A percentile compares a stretch with the other conserved stretches of the same genome.
phyloP scores from a whole-genome alignment of 768 basidiomycete species.

The Termitomyces sp. region DNA sequence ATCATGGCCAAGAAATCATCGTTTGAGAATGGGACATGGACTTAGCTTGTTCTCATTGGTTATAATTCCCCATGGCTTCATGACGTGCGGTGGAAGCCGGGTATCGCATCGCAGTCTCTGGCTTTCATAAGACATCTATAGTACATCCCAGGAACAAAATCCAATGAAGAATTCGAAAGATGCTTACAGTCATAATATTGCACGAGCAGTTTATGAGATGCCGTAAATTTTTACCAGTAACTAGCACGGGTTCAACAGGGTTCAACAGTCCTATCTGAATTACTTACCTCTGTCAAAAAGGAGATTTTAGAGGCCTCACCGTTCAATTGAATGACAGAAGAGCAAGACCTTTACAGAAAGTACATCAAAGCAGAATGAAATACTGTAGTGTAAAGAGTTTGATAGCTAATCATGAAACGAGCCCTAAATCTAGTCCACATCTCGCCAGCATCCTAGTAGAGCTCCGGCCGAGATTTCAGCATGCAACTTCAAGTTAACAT shows the following conservation, averaged over 20 bases:
- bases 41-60: neutral
- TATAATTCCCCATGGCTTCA: neutral
- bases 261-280: conserved; percentile 34
- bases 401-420: conserved; percentile 9
- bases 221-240: neutral
- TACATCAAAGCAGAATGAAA: conserved; percentile 17
- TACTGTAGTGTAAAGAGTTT: conserved; percentile 6
- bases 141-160: neutral
- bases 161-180: conserved; percentile 27
- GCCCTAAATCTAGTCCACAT: conserved; percentile 1
- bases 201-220: conserved; percentile 40
- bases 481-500: conserved; percentile 21
- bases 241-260: conserved; percentile 39
- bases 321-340: conserved; percentile 27
- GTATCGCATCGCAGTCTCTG: neutral
- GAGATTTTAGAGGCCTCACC: conserved; percentile 22
- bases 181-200: conserved; percentile 41
- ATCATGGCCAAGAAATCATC: neutral
- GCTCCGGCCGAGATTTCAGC: conserved; percentile 21
- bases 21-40: neutral
- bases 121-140: neutral
- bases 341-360: conserved; percentile 27
- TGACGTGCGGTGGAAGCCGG: neutral
- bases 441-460: conserved; percentile 19
- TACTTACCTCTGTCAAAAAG: conserved; percentile 23